Evolutionary conservation across 495 filamentous ascomycete genomes (phyloP).

Genomic region (Tetracladium setigerum): DNA sequence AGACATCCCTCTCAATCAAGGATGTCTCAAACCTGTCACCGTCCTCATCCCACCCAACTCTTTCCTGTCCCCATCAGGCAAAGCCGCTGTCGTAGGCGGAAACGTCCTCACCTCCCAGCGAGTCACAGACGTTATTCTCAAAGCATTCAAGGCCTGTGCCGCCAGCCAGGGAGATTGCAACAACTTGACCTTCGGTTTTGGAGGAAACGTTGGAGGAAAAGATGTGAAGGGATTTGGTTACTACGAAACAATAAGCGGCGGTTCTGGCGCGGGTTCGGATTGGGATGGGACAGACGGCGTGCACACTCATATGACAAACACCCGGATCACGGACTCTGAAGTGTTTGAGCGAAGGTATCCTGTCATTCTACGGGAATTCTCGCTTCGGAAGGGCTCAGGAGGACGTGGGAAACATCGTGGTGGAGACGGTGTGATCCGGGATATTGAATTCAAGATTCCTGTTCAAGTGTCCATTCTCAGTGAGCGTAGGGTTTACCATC

Average conservation of each 20-base stretch:
- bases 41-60: constrained; percentile 77
- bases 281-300: constrained; percentile 91
- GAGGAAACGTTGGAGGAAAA: constrained; percentile 60
- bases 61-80: constrained; percentile 78
- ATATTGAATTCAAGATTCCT: constrained; percentile 90
- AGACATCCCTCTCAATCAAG: constrained; percentile 95
- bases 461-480: constrained; percentile 85
- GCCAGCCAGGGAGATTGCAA: constrained; percentile 92
- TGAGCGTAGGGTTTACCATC: constrained; percentile 78
- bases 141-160: constrained; percentile 83
- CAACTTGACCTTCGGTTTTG: constrained; percentile 80
- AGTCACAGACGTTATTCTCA: constrained; percentile 89
- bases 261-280: constrained; percentile 74
- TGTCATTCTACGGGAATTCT: constrained; percentile 77
- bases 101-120: constrained; percentile 90
- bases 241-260: constrained; percentile 95
- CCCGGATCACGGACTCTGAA: constrained; percentile 90
- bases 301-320: constrained; percentile 99
- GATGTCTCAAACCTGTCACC: constrained; percentile 80
- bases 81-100: constrained; percentile 89
- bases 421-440: constrained; percentile 84
- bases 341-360: constrained; percentile 95
- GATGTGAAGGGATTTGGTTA: constrained; percentile 81
- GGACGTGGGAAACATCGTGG: constrained; percentile 72
- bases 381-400: constrained; percentile 58